Base-by-base conservation (phyloP, 2,329 filamentous ascomycete species). In the Nemania sp. region DNA sequence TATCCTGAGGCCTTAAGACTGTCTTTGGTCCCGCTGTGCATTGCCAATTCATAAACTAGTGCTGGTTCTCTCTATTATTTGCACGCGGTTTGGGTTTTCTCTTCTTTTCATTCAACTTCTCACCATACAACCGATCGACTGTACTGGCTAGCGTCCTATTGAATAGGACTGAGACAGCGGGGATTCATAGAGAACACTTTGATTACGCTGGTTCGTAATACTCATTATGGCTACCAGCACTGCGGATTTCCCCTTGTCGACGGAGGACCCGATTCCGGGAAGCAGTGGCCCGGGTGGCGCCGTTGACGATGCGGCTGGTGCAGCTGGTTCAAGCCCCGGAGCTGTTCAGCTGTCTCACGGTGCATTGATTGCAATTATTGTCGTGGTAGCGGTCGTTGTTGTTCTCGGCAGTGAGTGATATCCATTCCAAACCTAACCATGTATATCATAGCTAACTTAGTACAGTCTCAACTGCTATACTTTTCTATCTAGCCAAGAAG, bases 401-500 rank as follows among this genome's bases (percentile, higher is more conserved):
- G 82, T 94, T 20, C 81, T 92, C 66, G 92, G 92, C 79, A 87
- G 92, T 94, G 83, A 77, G 88, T 78, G 26, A 51, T 29, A 27
- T 52, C 29, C 35, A 35, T 24, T 49, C 29, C 13, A 49, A 26
- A 38, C n/a, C 45, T 6, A 2, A 47, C 49, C 5, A 57, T 45
- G 58, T 26, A 58, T 57, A 15, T 11, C 15, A 61, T 63, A 66
- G 64, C 77, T 71, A 76, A 71, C 62, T 26, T 54, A 3, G 29
- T 27, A 20, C 72, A 92, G 91, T 90, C 70, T 85, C 84, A 24
- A 90, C 87, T 38, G 87, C 89, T 2, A 81, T 88, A 2, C 87
- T 96, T 29, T 97, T 92, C 82, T 93, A 90, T 79, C 78, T 95
- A 43, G 92, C 93, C 63, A 96, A 96, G 84, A 94, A 93, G 82